These are phyloP conservation scores for Silybum marianum DNA, from an alignment of 129 eudicot genomes.

Conservation along the genomic window DNA sequence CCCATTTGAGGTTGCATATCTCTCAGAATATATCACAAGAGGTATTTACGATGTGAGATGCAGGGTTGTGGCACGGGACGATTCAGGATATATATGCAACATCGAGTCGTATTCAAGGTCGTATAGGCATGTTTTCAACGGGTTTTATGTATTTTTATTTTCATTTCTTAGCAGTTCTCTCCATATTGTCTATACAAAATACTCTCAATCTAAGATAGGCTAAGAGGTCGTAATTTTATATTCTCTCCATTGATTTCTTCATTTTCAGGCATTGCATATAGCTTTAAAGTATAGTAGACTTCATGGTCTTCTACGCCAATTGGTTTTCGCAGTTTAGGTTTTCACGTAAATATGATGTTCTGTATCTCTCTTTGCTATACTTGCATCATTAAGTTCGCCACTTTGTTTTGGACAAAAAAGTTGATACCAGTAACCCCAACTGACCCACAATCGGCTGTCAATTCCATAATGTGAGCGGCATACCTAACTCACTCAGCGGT, in stretches of 20 bases:
- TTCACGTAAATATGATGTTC: too few relatives aligned
- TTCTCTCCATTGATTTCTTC: not conserved
- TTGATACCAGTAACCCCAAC: too few relatives aligned
- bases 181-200: not conserved
- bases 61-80: not conserved
- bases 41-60: not conserved
- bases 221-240: not conserved
- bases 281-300: not conserved
- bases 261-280: not conserved
- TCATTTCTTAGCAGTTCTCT: not conserved
- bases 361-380: not conserved
- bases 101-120: not conserved
- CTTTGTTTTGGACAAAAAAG: too few relatives aligned
- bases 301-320: not conserved
- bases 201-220: too few relatives aligned
- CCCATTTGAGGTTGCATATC: not conserved
- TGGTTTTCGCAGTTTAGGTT: not conserved
- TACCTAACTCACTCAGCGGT: too few relatives aligned
- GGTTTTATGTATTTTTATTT: not conserved
- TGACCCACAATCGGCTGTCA: too few relatives aligned
- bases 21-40: not conserved
- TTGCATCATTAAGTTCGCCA: too few relatives aligned
- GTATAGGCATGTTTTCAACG: not conserved
- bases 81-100: not conserved
- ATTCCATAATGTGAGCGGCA: too few relatives aligned